Evolutionary conservation across 2,329 filamentous ascomycete genomes (phyloP), one percentile per base, ranked within the genome.

Genomic region (Epichloe amarillans): DNA sequence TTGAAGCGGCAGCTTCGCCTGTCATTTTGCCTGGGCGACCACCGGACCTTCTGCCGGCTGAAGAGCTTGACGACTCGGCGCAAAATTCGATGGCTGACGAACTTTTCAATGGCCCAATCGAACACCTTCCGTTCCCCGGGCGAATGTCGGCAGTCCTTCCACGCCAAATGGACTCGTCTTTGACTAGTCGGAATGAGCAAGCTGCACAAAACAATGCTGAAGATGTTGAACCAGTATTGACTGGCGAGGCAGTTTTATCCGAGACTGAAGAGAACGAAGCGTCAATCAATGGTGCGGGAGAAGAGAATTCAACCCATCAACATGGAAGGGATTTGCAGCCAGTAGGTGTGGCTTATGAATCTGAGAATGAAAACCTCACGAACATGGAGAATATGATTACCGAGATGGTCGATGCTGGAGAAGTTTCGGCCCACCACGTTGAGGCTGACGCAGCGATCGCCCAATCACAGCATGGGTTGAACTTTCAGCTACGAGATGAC

Each of bases 131-230:
- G 26, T 75, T 75, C 55, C 68, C 71, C 4, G 71, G 71, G 4
- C 69, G 71, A 6, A 57, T 74, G 19, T 74, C 72, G 35, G 68
- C 70, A 12, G 67, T 72, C 7, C 57, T 73, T 26, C 70, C 72
- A 49, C 66, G 70, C 23, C 59, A 72, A 47, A 67, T 65, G 0
- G 69, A 74, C 35, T 69, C 68, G 3, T 58, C 59, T 4, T 60
- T 67, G 26, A 61, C 64, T 30, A 30, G 26, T 30, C 26, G 11
- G 26, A 11, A 4, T 44, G 62, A 67, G 33, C 65, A 64, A 15
- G 19, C 5, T n/a, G 30, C 26, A 37, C 36, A 33, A 19, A 15
- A 40, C 5, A 10, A 11, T 2, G 11, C 4, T 17, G 36, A 50
- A 39, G 11, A 33, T 12, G 5, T 1, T 3, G 11, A 46, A 35